Evolutionary conservation across 1,284 basidiomycete species (phyloP).

Genomic region (Gomphus bonarii): DNA sequence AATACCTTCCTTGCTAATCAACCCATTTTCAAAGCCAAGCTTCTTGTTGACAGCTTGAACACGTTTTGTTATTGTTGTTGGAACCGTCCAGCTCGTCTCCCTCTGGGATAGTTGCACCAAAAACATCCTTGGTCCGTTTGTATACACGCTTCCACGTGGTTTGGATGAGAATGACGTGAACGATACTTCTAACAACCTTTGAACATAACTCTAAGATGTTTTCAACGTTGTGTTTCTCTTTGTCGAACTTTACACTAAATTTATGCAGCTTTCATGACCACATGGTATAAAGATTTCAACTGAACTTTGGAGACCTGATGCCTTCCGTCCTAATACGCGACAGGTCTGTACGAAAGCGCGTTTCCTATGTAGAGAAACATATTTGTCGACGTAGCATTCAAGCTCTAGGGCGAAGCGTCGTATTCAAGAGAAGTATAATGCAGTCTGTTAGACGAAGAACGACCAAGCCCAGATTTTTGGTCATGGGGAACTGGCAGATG

Average conservation of each 20-base stretch:
- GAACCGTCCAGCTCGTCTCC: background rate
- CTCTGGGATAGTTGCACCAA: background rate
- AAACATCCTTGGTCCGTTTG: background rate
- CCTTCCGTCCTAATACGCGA: conserved; percentile 33
- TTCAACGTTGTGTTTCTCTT: conserved; percentile 37
- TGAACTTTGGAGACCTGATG: conserved; percentile 28
- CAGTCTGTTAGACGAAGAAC: conserved; percentile 53
- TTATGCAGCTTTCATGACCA: conserved; percentile 39
- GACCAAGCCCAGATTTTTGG: conserved; percentile 55
- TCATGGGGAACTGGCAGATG: no score
- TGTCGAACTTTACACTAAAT: conserved; percentile 46
- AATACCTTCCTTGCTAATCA: conserved; percentile 72
- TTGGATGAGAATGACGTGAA: background rate
- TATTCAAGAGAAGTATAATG: conserved; percentile 61
- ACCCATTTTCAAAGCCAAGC: conserved; percentile 75
- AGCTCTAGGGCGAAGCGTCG: conserved; percentile 66
- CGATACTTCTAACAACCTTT: conserved; percentile 23
- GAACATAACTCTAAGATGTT: conserved; percentile 26
- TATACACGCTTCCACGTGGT: conserved; percentile 1
- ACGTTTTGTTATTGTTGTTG: conserved; percentile 30
- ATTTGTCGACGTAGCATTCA: conserved; percentile 47
- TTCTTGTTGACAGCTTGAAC: conserved; percentile 59
- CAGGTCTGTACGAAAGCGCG: conserved; percentile 6
- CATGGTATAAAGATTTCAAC: conserved; percentile 35
- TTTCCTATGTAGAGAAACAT: conserved; percentile 16